A percentile compares a stretch with the other conserved stretches of the same genome.
Conservation (phyloP, 2,329 filamentous ascomycete genomes). For the Aureobasidium sp. region DNA sequence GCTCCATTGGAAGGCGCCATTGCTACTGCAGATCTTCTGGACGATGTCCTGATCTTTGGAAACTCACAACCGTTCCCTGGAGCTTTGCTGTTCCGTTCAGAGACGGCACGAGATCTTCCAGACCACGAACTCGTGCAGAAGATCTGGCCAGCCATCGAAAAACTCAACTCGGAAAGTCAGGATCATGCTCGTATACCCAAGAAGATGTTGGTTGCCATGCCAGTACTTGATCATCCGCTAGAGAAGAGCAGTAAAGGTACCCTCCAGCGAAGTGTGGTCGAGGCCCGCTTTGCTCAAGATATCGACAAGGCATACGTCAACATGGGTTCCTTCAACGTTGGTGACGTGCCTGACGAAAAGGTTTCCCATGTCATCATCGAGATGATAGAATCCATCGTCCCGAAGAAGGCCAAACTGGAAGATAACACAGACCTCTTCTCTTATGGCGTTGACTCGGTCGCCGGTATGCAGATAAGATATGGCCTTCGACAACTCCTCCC, state of each 20-base stretch:
- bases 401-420: constrained; percentile 15
- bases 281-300: constrained; percentile 37
- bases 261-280: constrained; percentile 43
- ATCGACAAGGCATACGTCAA: constrained; percentile 40
- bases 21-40: constrained; percentile 33
- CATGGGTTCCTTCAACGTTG: constrained; percentile 13
- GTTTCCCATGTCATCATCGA: constrained; percentile 25
- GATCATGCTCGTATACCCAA: constrained; percentile 42
- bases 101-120: constrained; percentile 18
- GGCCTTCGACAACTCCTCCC: constrained; percentile 29
- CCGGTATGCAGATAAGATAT: constrained; percentile 44
- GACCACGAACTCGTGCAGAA: constrained; percentile 33
- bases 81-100: constrained; percentile 43
- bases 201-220: constrained; percentile 43
- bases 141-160: constrained; percentile 37
- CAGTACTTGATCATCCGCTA: constrained; percentile 28
- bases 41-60: constrained; percentile 54
- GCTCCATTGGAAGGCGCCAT: constrained; percentile 51
- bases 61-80: constrained; percentile 49
- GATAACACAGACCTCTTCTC: constrained; percentile 45
- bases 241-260: constrained; percentile 58
- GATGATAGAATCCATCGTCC: constrained; percentile 20
- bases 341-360: constrained; percentile 24
- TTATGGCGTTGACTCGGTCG: constrained; percentile 52
- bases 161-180: constrained; percentile 41